Conservation (phyloP, 495 filamentous ascomycete species). For the Echria macrotheca region DNA sequence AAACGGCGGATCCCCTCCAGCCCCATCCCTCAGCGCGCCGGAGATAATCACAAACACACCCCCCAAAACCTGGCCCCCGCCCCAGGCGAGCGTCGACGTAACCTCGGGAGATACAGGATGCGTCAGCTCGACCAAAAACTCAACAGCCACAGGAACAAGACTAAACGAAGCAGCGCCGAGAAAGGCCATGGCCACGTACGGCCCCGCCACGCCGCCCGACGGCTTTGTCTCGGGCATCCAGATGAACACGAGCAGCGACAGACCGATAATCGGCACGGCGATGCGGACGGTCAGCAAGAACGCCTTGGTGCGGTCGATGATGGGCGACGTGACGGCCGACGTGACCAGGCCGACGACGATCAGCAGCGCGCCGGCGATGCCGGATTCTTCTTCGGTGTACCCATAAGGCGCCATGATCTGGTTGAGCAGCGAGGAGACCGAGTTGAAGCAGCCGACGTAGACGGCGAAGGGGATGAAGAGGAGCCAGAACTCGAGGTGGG, state of each 20-base stretch:
- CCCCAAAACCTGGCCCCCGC: slow-evolving; percentile 71
- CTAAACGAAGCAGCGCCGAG: slow-evolving; percentile 78
- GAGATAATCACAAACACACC: slow-evolving; percentile 77
- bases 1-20: slow-evolving; percentile 47
- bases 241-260: slow-evolving; percentile 69
- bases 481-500: slow-evolving; percentile 65
- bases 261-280: slow-evolving; percentile 68
- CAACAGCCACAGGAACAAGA: slow-evolving; percentile 76
- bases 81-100: slow-evolving; percentile 76
- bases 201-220: slow-evolving; percentile 50
- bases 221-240: slow-evolving; percentile 68
- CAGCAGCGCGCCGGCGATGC: slow-evolving; percentile 83
- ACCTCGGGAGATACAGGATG: slow-evolving; percentile 86
- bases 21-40: slow-evolving; percentile 66
- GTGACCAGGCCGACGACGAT: slow-evolving; percentile 81
- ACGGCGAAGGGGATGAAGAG: slow-evolving; percentile 69
- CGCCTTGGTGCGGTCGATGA: slow-evolving; percentile 78
- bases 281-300: slow-evolving; percentile 71
- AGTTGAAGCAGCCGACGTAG: slow-evolving; percentile 93
- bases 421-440: slow-evolving; percentile 79
- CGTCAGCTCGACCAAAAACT: slow-evolving; percentile 80
- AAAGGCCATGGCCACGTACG: slow-evolving; percentile 64
- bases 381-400: slow-evolving; percentile 74
- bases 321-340: slow-evolving; percentile 68
- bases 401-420: slow-evolving; percentile 82